Percentiles rank a stretch among this genome's conserved stretches.
These are phyloP conservation scores for Dictyostelium firmibasis DNA, from an alignment of 78 protist genomes.

Conservation along the genomic window DNA sequence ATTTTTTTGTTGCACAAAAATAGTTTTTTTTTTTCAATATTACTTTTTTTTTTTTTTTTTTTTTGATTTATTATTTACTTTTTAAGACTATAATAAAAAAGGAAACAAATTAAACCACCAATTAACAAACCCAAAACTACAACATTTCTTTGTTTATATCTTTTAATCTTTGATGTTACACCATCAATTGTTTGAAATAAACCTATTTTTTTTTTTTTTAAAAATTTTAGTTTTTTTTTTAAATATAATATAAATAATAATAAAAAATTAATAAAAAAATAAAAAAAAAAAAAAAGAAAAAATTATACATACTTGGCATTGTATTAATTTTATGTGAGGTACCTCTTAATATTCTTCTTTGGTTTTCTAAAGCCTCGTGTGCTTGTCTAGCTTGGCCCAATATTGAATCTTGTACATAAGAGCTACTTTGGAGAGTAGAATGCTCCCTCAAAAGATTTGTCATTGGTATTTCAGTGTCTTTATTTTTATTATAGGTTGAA, in stretches of 20 bases:
- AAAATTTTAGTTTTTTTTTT: not conserved
- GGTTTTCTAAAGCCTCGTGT: slow-evolving; percentile 71
- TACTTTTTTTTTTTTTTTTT: not conserved
- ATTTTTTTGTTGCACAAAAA: too few species aligned
- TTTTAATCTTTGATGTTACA: slow-evolving; percentile 57
- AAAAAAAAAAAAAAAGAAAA: not conserved
- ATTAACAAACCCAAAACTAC: slow-evolving; percentile 39
- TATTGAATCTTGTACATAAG: slow-evolving; percentile 44
- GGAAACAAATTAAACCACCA: slow-evolving; percentile 30
- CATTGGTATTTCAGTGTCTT: slow-evolving; percentile 72
- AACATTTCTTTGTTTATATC: slow-evolving; percentile 60
- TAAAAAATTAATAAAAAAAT: not conserved
- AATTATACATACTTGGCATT: slow-evolving; percentile 44
- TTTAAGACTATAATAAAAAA: slow-evolving; percentile 53
- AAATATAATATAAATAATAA: not conserved
- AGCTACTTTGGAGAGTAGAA: slow-evolving; percentile 5
- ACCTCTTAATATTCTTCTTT: slow-evolving; percentile 70
- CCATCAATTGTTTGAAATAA: slow-evolving; percentile 50
- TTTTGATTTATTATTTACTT: not conserved
- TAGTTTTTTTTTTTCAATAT: too few species aligned
- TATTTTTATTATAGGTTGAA: slow-evolving; percentile 39
- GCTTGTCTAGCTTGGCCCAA: slow-evolving; percentile 82
- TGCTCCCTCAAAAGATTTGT: slow-evolving; percentile 52
- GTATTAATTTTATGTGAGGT: slow-evolving; percentile 18
- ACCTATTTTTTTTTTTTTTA: not conserved